Base-by-base conservation (phyloP, 176 grass and related monocot genomes). In the Aechmea fasciata region DNA sequence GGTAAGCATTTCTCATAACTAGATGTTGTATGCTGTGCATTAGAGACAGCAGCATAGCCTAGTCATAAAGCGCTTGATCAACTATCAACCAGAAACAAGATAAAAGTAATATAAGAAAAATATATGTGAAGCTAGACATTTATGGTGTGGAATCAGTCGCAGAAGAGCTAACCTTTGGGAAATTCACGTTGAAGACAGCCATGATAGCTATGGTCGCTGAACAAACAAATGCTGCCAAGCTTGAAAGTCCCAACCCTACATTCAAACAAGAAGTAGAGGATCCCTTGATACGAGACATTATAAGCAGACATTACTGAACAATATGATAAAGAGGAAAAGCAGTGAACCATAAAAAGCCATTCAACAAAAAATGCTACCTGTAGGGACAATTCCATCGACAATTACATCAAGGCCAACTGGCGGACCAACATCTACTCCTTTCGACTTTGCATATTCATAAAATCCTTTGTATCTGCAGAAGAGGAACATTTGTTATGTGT, bases 221-320 rank as follows among this genome's bases (percentile, higher is more conserved):
- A 78, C 93, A 97, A 25, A 97, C 89, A 81, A 97, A 89, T 25
- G 89, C 93, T 29, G 93, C 83, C 19, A 86, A 97, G 71, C 93
- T 97, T 71, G 89, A 97, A 47, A 92, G 29, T 71, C 93, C 89
- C 63, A 89, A 92, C 4, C 93, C 93, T 97, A 64, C 12, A 55
- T n/a, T 13, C 12, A 55, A n/a, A n/a, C 12, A 55, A n/a, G 52
- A 55, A 55, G 11, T n/a, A 13, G 15, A 55, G 33, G 4, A 41
- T 41, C 13, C 15, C 52, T 14, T 55, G 52, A n/a, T 41, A 55
- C 7, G 11, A 55, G 15, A 55, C 52, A 55, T 55, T 14, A 55
- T 55, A 55, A 3, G 52, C 13, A 55, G 15, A 55, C 52, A 55
- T 55, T 55, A 12, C 15, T 55, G 15, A 13, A 55, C 3, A 55